Evolutionary conservation across 371 early-diverging fungal genomes (phyloP).

Genomic region (Mucor lusitanicus): DNA sequence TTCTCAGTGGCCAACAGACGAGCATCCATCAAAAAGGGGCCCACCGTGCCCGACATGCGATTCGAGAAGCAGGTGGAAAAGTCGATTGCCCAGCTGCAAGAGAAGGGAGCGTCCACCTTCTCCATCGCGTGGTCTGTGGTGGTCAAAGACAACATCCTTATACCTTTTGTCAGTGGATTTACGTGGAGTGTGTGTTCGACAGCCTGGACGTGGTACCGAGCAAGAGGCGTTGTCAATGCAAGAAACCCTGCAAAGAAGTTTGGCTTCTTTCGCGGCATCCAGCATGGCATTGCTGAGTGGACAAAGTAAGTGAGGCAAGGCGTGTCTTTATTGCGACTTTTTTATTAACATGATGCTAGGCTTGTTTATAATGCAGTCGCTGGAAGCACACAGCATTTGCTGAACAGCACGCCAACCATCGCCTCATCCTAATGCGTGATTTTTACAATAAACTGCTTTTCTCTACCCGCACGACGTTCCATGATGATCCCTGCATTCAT

Average conservation of each 20-base stretch:
- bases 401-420: slow-evolving; percentile 1
- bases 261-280: slow-evolving; percentile 30
- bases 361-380: slow-evolving; percentile 4
- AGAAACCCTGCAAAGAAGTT: slow-evolving; percentile 10
- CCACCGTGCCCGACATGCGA: slow-evolving; percentile 51
- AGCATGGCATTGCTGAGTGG: slow-evolving; percentile 33
- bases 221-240: slow-evolving; percentile 22
- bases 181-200: slow-evolving; percentile 39
- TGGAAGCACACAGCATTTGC: background rate
- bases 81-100: slow-evolving; percentile 28
- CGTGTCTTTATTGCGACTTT: too few relatives aligned
- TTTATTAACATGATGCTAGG: too few relatives aligned
- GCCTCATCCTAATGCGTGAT: slow-evolving; percentile 5
- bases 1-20: slow-evolving; percentile 17
- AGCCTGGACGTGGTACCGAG: slow-evolving; percentile 47
- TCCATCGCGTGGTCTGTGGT: slow-evolving; percentile 41
- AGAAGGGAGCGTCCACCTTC: slow-evolving; percentile 26
- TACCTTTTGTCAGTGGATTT: slow-evolving; percentile 51
- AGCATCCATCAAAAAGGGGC: slow-evolving; percentile 15
- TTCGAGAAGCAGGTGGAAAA: slow-evolving; percentile 47
- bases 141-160: slow-evolving; percentile 44
- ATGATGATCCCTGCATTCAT: slow-evolving; percentile 47
- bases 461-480: slow-evolving; percentile 61
- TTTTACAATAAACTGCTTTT: slow-evolving; percentile 49
- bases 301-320: slow-evolving; percentile 27